phyloP scores from a whole-genome alignment of 164 flowering plant species.

The Tinospora cordifolia region DNA sequence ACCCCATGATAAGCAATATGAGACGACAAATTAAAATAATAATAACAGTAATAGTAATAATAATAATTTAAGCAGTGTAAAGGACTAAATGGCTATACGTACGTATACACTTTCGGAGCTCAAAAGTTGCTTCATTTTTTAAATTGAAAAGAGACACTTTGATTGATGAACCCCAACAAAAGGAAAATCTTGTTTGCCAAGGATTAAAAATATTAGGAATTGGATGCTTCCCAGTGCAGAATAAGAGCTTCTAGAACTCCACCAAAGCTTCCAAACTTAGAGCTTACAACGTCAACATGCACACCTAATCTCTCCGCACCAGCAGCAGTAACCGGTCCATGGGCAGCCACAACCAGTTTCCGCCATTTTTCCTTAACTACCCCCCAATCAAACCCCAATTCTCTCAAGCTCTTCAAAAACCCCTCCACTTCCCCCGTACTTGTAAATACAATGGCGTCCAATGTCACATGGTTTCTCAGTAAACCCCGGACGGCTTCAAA shows the following conservation, averaged over 20 bases:
- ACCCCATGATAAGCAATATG: too few relatives aligned
- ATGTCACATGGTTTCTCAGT: constrained; percentile 14
- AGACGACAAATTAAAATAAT: too few relatives aligned
- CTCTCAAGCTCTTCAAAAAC: constrained; percentile 50
- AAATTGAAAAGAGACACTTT: too few relatives aligned
- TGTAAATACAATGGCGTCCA: constrained; percentile 64
- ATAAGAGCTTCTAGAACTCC: constrained; percentile 65
- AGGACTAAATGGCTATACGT: too few relatives aligned
- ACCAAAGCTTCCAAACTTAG: constrained; percentile 48
- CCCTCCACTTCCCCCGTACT: constrained; percentile 75
- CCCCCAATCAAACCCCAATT: constrained; percentile 48
- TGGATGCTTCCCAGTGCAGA: constrained; percentile 16
- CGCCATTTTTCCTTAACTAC: constrained; percentile 44
- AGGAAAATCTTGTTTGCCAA: neutral
- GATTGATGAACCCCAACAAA: too few relatives aligned
- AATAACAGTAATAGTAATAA: too few relatives aligned
- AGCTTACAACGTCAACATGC: constrained; percentile 52
- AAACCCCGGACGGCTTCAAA: constrained; percentile 30
- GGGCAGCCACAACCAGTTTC: constrained; percentile 58
- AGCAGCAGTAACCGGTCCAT: constrained; percentile 75
- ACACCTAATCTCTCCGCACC: constrained; percentile 71
- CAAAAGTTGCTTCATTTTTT: too few relatives aligned
- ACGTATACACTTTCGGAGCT: too few relatives aligned
- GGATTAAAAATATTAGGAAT: neutral
- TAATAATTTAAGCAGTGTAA: too few relatives aligned